phyloP scores from a whole-genome alignment of 2,329 filamentous ascomycete species.

The Colletotrichum chlorophyti region DNA sequence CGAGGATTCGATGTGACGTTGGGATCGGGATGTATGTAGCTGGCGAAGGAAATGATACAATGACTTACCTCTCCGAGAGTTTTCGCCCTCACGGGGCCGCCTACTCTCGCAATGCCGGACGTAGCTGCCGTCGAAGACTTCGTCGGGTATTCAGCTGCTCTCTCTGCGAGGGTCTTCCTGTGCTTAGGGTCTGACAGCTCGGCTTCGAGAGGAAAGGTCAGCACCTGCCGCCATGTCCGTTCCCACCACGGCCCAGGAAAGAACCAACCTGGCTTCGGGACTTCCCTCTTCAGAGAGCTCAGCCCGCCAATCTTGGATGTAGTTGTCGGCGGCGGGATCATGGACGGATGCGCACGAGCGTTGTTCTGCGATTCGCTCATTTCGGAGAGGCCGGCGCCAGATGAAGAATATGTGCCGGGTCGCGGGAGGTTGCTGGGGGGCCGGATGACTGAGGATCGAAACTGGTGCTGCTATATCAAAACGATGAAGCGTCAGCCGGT shows the following conservation, averaged over 20 bases:
- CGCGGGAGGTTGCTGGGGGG: conserved; percentile 31
- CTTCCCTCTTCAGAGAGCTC: conserved; percentile 55
- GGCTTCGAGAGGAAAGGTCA: conserved; percentile 43
- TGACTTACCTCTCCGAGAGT: conserved; percentile 19
- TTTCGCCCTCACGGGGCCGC: conserved; percentile 6
- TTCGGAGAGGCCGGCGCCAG: conserved; percentile 54
- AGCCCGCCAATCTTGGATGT: conserved; percentile 40
- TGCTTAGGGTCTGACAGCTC: conserved; percentile 54
- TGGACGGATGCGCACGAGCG: conserved; percentile 52
- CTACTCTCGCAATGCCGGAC: conserved; percentile 37
- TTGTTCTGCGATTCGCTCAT: conserved; percentile 69
- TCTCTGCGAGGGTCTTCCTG: conserved; percentile 63
- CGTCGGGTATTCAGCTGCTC: conserved; percentile 57
- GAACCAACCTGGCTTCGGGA: conserved; percentile 51
- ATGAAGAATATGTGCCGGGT: conserved; percentile 31
- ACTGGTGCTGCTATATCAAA: conserved; percentile 20
- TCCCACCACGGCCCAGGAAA: background rate
- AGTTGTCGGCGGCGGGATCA: conserved; percentile 43
- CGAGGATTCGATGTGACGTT: background rate
- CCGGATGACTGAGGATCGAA: conserved; percentile 33
- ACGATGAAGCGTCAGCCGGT: background rate
- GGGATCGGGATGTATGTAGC: background rate
- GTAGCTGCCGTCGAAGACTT: conserved; percentile 46
- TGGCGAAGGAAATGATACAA: background rate
- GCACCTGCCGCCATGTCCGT: background rate